Evolutionary conservation across 2,329 filamentous ascomycete species (phyloP).

Genomic region (Neocucurbitaria cava): DNA sequence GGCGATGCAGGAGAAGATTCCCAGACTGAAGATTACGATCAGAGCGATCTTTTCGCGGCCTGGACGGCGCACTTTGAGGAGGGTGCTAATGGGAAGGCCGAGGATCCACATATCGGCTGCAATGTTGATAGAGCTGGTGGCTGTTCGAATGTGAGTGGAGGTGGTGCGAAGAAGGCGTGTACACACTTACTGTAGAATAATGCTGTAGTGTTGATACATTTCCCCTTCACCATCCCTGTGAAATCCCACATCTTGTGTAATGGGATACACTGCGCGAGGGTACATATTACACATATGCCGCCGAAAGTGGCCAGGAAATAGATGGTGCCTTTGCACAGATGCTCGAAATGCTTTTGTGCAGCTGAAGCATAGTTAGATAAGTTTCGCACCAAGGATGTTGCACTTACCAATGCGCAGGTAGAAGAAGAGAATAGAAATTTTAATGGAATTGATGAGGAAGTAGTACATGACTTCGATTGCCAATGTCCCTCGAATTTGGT

Average conservation of each 20-base stretch:
- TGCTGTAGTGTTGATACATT: constrained; percentile 43
- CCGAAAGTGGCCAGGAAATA: constrained; percentile 33
- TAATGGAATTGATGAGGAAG: constrained; percentile 36
- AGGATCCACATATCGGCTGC: constrained; percentile 87
- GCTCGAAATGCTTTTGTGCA: constrained; percentile 29
- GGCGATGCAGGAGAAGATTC: constrained; percentile 88
- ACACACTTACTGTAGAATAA: constrained; percentile 41
- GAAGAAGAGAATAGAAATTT: constrained; percentile 44
- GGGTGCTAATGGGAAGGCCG: constrained; percentile 80
- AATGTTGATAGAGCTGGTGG: constrained; percentile 76
- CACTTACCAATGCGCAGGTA: constrained; percentile 45
- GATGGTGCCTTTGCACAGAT: constrained; percentile 32
- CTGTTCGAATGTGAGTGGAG: constrained; percentile 1
- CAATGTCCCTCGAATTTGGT: constrained; percentile 30
- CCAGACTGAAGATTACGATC: constrained; percentile 80
- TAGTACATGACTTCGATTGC: constrained; percentile 44
- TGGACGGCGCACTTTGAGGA: constrained; percentile 83
- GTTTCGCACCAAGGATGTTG: neutral
- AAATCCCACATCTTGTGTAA: constrained; percentile 45
- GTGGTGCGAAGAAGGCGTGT: neutral
- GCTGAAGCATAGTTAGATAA: constrained; percentile 19
- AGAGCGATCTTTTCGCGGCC: constrained; percentile 84
- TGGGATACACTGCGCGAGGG: constrained; percentile 40
- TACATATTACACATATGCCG: constrained; percentile 32
- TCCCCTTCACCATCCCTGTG: constrained; percentile 28